phyloP scores from a whole-genome alignment of 331 rosid species.

The Telfairia occidentalis region DNA sequence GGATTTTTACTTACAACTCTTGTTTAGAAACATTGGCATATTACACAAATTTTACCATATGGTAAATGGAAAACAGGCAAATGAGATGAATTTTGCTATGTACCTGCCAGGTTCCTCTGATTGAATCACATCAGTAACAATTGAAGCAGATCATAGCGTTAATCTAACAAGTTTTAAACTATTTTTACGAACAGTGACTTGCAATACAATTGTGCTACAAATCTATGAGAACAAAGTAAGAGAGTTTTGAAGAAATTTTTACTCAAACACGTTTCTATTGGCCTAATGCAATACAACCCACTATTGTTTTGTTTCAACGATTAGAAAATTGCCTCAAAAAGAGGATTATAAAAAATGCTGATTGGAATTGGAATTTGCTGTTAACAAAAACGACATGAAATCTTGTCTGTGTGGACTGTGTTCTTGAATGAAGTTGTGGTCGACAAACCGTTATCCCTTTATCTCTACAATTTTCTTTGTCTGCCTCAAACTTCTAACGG shows the following conservation, averaged over 20 bases:
- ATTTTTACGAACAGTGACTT: too few species aligned
- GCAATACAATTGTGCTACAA: too few species aligned
- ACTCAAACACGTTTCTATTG: too few species aligned
- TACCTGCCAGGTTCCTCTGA: neutral
- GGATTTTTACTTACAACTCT: neutral
- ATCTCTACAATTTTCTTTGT: slow-evolving; percentile 47
- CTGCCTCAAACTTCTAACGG: slow-evolving; percentile 39
- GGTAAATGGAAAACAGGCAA: neutral
- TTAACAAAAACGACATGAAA: neutral
- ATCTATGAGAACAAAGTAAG: neutral
- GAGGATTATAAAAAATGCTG: neutral
- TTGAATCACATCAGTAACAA: neutral
- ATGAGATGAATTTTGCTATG: neutral
- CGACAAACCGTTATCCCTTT: slow-evolving; percentile 50
- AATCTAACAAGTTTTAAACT: too few species aligned
- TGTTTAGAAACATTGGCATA: neutral
- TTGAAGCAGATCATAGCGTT: neutral
- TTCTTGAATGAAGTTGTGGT: slow-evolving; percentile 45
- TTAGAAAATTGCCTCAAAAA: neutral
- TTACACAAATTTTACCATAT: neutral
- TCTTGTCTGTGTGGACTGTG: slow-evolving; percentile 25
- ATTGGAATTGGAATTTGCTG: neutral
- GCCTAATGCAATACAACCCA: neutral
- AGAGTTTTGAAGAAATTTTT: neutral
- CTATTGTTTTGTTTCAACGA: neutral